A percentile compares a stretch with the other conserved stretches of the same genome.
phyloP scores from a whole-genome alignment of 2,329 filamentous ascomycete genomes.

The Colletotrichum cordylinicola region DNA sequence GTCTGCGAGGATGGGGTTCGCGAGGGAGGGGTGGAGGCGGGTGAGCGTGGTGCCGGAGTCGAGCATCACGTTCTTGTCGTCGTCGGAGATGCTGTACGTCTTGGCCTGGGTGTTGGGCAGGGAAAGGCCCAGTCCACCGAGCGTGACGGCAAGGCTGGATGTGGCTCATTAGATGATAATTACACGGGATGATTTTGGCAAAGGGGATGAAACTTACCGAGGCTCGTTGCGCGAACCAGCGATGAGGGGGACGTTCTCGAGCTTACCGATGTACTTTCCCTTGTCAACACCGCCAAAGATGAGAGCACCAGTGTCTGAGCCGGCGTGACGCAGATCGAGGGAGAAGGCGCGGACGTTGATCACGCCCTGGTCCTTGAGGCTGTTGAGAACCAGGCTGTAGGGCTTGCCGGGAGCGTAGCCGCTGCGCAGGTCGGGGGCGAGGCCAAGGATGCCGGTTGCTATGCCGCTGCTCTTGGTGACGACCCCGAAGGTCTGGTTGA shows the following conservation, averaged over 20 bases:
- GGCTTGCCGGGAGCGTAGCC: conserved; percentile 40
- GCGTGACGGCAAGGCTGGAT: conserved; percentile 36
- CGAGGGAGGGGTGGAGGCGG: conserved; percentile 48
- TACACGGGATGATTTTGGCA: neutral
- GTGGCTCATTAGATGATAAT: neutral
- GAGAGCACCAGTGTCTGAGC: conserved; percentile 49
- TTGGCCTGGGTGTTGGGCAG: conserved; percentile 24
- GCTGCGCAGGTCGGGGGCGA: conserved; percentile 46
- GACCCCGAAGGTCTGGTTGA: conserved; percentile 57
- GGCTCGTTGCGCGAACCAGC: conserved; percentile 38
- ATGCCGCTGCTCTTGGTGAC: conserved; percentile 50
- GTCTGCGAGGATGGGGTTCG: conserved; percentile 46
- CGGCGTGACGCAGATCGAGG: conserved; percentile 53
- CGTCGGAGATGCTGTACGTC: conserved; percentile 27
- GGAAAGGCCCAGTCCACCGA: conserved; percentile 37
- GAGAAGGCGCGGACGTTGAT: conserved; percentile 57
- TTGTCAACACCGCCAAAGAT: conserved; percentile 61
- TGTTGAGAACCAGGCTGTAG: conserved; percentile 62
- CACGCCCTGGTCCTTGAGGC: conserved; percentile 49
- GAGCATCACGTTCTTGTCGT: conserved; percentile 50
- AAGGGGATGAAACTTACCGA: conserved; percentile 27
- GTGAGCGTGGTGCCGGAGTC: conserved; percentile 60
- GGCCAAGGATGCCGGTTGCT: conserved; percentile 57
- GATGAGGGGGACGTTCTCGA: conserved; percentile 50
- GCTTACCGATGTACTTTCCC: conserved; percentile 54